Conservation (phyloP, 768 basidiomycete genomes). For the Tricholoma sp. region DNA sequence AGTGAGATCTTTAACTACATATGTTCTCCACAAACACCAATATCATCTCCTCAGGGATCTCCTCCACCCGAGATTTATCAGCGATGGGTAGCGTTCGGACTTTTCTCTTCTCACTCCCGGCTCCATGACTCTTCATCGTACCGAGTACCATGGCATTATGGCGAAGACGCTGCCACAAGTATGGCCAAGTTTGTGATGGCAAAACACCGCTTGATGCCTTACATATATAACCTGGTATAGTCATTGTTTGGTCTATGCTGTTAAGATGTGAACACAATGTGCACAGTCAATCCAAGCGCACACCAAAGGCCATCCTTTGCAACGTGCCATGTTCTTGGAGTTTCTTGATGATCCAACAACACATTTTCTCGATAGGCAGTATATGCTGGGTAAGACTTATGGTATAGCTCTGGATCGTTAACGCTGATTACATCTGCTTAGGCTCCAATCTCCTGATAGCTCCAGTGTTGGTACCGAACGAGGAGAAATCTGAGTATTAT, state of each 20-base stretch:
- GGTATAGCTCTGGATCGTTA: not conserved
- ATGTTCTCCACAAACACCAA: not conserved
- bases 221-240: slow-evolving; percentile 53
- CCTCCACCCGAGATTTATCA: slow-evolving; percentile 67
- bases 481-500: slow-evolving; percentile 55
- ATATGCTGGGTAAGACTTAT: slow-evolving; percentile 35
- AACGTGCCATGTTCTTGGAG: slow-evolving; percentile 65
- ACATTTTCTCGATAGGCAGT: slow-evolving; percentile 57
- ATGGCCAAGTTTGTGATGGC: slow-evolving; percentile 58
- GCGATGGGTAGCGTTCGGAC: slow-evolving; percentile 72
- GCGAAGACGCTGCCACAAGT: slow-evolving; percentile 60
- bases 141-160: slow-evolving; percentile 75
- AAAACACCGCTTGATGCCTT: slow-evolving; percentile 73
- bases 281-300: slow-evolving; percentile 47
- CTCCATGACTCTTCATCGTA: slow-evolving; percentile 72
- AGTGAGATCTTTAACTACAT: slow-evolving; percentile 23
- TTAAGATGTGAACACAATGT: not conserved
- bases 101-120: slow-evolving; percentile 73
- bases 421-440: slow-evolving; percentile 14
- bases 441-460: slow-evolving; percentile 58
- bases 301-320: slow-evolving; percentile 48
- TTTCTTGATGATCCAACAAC: slow-evolving; percentile 56
- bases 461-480: slow-evolving; percentile 51
- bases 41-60: slow-evolving; percentile 38
- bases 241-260: not conserved